Conservation (phyloP, 768 basidiomycete genomes). For the Lactifluus piperatus region DNA sequence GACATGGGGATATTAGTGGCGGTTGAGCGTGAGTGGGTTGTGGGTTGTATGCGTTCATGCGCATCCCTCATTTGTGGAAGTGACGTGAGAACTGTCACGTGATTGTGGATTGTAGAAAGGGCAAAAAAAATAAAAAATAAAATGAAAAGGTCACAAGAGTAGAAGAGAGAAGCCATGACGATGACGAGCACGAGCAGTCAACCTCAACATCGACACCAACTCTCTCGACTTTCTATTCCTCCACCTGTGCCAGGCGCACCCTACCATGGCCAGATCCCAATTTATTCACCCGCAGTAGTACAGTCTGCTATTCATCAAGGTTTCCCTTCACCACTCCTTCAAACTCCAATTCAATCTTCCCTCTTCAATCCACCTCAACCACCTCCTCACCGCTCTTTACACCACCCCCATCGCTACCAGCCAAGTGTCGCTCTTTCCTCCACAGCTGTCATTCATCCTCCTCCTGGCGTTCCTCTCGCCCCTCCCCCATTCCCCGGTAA, state of each 20-base stretch:
- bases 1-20: neutral
- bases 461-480: slow-evolving; percentile 46
- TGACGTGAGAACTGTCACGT: too few species aligned
- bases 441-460: slow-evolving; percentile 50
- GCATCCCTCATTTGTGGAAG: too few species aligned
- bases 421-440: slow-evolving; percentile 59
- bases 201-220: slow-evolving; percentile 37
- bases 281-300: slow-evolving; percentile 58
- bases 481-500: slow-evolving; percentile 39
- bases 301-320: slow-evolving; percentile 50
- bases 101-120: too few species aligned
- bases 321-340: slow-evolving; percentile 42
- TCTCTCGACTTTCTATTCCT: slow-evolving; percentile 46
- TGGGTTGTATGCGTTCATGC: too few species aligned
- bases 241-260: slow-evolving; percentile 30
- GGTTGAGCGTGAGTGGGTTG: too few species aligned
- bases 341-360: slow-evolving; percentile 69
- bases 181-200: neutral
- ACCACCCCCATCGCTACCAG: slow-evolving; percentile 41
- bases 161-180: neutral
- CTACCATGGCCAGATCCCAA: slow-evolving; percentile 33
- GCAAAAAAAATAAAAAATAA: too few species aligned
- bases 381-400: slow-evolving; percentile 42
- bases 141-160: too few species aligned
- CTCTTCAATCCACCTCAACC: slow-evolving; percentile 44